Evolutionary conservation across 805 yeast species (phyloP).

Genomic region (Wickerhamomyces bovis): DNA sequence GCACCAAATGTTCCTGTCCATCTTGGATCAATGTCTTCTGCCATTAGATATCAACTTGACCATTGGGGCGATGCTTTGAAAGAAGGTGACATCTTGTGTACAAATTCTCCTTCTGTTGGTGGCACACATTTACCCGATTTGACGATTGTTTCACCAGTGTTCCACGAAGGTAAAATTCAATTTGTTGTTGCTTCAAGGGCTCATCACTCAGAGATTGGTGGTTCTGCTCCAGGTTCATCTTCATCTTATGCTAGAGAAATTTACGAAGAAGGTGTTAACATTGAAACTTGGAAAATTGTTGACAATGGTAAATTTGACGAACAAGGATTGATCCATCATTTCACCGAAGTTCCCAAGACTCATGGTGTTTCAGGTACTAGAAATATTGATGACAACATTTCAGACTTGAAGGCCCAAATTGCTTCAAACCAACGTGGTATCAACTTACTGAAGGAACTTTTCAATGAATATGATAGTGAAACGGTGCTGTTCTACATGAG

Average conservation of each 20-base stretch:
- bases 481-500: slow-evolving; percentile 43
- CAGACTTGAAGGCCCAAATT: slow-evolving; percentile 43
- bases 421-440: slow-evolving; percentile 51
- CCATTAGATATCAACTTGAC: slow-evolving; percentile 32
- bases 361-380: slow-evolving; percentile 54
- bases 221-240: slow-evolving; percentile 53
- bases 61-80: slow-evolving; percentile 33
- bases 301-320: slow-evolving; percentile 46
- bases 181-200: slow-evolving; percentile 56
- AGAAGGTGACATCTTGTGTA: slow-evolving; percentile 38
- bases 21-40: slow-evolving; percentile 40
- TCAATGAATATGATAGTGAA: slow-evolving; percentile 37
- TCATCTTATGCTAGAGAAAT: slow-evolving; percentile 49
- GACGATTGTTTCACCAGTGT: slow-evolving; percentile 53
- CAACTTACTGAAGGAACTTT: slow-evolving; percentile 34
- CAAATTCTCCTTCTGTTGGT: slow-evolving; percentile 39
- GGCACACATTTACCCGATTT: slow-evolving; percentile 48
- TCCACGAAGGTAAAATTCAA: slow-evolving; percentile 37
- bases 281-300: slow-evolving; percentile 46
- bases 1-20: slow-evolving; percentile 46
- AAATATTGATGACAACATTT: slow-evolving; percentile 46
- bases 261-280: slow-evolving; percentile 51
- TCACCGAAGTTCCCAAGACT: slow-evolving; percentile 40
- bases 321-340: slow-evolving; percentile 39
- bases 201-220: slow-evolving; percentile 60